phyloP scores from a whole-genome alignment of 192 early-diverging fungal species.

The Linnemannia zychae region DNA sequence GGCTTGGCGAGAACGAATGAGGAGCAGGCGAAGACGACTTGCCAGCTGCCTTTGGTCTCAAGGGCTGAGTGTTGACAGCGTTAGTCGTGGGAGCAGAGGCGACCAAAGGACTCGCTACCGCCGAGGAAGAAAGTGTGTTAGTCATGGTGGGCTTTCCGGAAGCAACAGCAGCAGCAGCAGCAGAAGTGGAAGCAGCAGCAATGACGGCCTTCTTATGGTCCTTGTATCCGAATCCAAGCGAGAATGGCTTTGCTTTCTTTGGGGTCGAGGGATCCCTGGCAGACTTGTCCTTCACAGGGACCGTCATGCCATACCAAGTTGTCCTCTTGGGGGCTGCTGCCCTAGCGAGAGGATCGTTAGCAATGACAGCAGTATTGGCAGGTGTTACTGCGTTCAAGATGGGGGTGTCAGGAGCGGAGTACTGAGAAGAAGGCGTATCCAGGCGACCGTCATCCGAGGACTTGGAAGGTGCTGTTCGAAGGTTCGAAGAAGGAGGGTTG shows the following conservation, averaged over 20 bases:
- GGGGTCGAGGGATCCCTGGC: background rate
- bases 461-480: background rate
- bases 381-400: background rate
- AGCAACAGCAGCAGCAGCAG: background rate
- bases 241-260: background rate
- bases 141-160: background rate
- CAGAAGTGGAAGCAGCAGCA: conserved; percentile 1
- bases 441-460: too few species aligned
- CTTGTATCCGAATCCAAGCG: conserved; percentile 40
- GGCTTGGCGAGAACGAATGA: conserved; percentile 44
- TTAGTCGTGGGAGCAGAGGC: background rate
- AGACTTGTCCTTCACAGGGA: conserved; percentile 4
- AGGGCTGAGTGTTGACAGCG: background rate
- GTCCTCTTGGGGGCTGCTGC: background rate
- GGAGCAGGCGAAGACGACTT: background rate
- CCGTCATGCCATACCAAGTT: conserved; percentile 6
- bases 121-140: background rate
- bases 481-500: background rate
- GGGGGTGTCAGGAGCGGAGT: background rate
- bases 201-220: conserved; percentile 19
- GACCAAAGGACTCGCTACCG: background rate
- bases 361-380: too few species aligned
- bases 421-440: background rate
- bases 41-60: background rate
- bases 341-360: background rate